Evolutionary conservation across 2,329 filamentous ascomycete species (phyloP), one percentile per base, ranked within the genome.

Genomic region (Trichoderma aggressivum): DNA sequence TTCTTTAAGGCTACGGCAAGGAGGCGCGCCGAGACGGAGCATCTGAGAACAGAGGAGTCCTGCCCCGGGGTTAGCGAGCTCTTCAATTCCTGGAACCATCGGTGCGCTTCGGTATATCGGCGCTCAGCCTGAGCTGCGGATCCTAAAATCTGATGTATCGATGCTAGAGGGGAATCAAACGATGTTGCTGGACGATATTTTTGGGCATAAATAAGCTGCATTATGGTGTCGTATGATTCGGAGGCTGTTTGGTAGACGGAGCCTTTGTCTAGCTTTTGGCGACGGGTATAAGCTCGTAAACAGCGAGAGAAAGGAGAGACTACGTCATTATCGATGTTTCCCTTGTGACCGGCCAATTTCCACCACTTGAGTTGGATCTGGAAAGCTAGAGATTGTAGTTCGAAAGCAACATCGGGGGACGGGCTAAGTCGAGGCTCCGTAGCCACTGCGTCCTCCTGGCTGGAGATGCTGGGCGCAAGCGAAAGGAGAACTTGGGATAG

Each of bases 391-490:
- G 84, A 81, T 75, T 94, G 92, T 1, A 94, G 78, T 72, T 88
- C 85, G 63, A 94, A 86, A 1, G 88, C 87, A 2, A 83, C 79
- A 26, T 85, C 81, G 1, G 92, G 90, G 2, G 83, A 83, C 4
- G 90, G 84, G 72, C 85, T 88, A 8, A 89, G 79, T 30, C 85
- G 84, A 10, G 84, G 80, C 72, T 91, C 87, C 5, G 80, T 76
- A 0, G 89, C 89, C 1, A 84, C 74, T 4, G 79, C 79, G 75
- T 94, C 92, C 53, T 90, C 88, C 11, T 88, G 86, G 62, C 83
- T 82, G 2, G 91, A 89, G n/a, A 91, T 83, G 75, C 88, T 91
- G 1, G 92, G 91, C 32, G 90, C 87, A 1, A 94, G 80, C 0
- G 89, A 87, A 1, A 94, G 81, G 0, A 94, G 81, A 3, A 85